A percentile compares a stretch with the other conserved stretches of the same genome.
phyloP scores from a whole-genome alignment of 805 yeast genomes.

The Myxozyma lipomycoides region DNA sequence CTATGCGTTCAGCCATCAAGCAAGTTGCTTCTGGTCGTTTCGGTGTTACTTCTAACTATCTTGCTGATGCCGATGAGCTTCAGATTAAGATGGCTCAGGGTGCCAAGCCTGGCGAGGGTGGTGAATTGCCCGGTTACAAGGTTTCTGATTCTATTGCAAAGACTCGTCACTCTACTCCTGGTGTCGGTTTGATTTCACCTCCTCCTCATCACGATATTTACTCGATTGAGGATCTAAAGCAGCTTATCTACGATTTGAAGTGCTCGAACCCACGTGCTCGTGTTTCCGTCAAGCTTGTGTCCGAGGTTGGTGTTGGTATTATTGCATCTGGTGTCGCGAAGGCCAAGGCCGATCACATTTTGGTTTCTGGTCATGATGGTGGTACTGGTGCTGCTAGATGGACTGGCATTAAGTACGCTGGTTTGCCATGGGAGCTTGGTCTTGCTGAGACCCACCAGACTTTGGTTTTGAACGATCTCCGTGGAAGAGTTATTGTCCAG shows the following conservation, averaged over 20 bases:
- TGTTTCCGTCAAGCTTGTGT: slow-evolving; percentile 91
- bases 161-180: slow-evolving; percentile 94
- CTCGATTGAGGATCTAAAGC: slow-evolving; percentile 96
- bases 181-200: slow-evolving; percentile 95
- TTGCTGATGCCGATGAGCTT: slow-evolving; percentile 94
- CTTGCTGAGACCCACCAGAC: slow-evolving; percentile 98
- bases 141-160: slow-evolving; percentile 84
- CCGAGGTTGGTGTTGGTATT: slow-evolving; percentile 98
- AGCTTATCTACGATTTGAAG: slow-evolving; percentile 90
- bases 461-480: slow-evolving; percentile 85
- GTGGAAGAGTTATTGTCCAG: slow-evolving; percentile 93
- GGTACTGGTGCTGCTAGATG: slow-evolving; percentile 99
- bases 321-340: slow-evolving; percentile 99
- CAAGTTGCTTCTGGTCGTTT: slow-evolving; percentile 98
- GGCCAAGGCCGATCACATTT: slow-evolving; percentile 95
- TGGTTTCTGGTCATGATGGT: slow-evolving; percentile 97
- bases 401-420: slow-evolving; percentile 96
- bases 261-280: slow-evolving; percentile 97
- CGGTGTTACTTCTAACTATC: slow-evolving; percentile 92
- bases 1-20: slow-evolving; percentile 98
- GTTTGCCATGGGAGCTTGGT: slow-evolving; percentile 98
- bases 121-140: slow-evolving; percentile 94
- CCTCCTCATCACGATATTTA: slow-evolving; percentile 99
- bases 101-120: slow-evolving; percentile 99
- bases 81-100: slow-evolving; percentile 99